Evolutionary conservation across 2,329 filamentous ascomycete genomes (phyloP).

Genomic region (Pseudogymnoascus sp.): DNA sequence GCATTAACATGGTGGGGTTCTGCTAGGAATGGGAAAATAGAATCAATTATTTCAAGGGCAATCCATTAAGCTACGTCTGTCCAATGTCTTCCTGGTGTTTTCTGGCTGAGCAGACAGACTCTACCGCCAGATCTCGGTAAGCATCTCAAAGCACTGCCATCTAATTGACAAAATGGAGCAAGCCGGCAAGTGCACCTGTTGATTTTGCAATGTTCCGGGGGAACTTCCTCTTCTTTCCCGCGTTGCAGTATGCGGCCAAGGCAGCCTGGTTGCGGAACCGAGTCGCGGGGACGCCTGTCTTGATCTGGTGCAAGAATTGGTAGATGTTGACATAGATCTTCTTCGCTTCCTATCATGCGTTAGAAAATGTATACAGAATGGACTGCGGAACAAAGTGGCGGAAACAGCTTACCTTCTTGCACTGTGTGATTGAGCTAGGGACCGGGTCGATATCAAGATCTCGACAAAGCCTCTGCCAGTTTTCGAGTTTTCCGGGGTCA

Average conservation of each 20-base stretch:
- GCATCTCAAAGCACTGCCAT: neutral
- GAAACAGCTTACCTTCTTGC: slow-evolving; percentile 33
- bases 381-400: neutral
- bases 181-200: neutral
- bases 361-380: neutral
- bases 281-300: slow-evolving; percentile 14
- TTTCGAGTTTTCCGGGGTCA: slow-evolving; percentile 26
- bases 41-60: neutral
- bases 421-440: slow-evolving; percentile 38
- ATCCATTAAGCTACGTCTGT: neutral
- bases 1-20: neutral
- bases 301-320: slow-evolving; percentile 38
- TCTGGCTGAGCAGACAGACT: neutral
- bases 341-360: slow-evolving; percentile 33
- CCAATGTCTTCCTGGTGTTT: neutral
- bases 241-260: neutral
- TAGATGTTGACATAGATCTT: slow-evolving; percentile 41
- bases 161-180: neutral
- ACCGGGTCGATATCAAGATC: slow-evolving; percentile 36
- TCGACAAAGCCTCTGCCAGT: slow-evolving; percentile 39
- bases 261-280: neutral
- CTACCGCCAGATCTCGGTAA: neutral
- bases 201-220: neutral
- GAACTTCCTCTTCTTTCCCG: neutral
- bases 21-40: neutral